Evolutionary conservation across 1,284 basidiomycete genomes (phyloP), one percentile per base, ranked within the genome.

Genomic region (Ustilago curta): DNA sequence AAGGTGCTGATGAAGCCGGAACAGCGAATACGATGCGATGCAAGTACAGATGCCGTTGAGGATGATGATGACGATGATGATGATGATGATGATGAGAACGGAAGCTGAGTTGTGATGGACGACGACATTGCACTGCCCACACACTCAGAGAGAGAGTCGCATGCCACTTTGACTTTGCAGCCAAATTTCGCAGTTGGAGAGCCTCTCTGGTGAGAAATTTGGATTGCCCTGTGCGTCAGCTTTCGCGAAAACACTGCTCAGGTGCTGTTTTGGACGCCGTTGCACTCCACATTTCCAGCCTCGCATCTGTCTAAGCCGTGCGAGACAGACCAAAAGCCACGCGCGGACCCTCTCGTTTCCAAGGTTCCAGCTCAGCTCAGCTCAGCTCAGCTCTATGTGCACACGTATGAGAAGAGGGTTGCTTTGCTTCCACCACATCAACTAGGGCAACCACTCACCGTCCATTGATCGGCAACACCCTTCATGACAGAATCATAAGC

Each of bases 281-380:
- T n/a, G 37, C 45, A 57, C 61, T 63, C 54, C 54, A 63, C 61
- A 63, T 63, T n/a, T n/a, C n/a, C 14, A 37, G 35, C 35, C 4
- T 37, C 35, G 16, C 14, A 14, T 37, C 35, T 3, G 35, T 62
- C 29, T n/a, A 18, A 25, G 39, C 27, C 63, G 63, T 59, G 57
- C 63, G 63, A 66, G 32, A 55, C n/a, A 31, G n/a, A 16, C 37
- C 37, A 55, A 25, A n/a, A 27, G 23, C 14, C 37, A 40, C 32
- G 45, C 32, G 31, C 32, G 39, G 56, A 58, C 56, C 47, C 56
- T 58, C 31, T 19, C 48, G 3, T 32, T 14, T 25, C 7, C 27
- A 40, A 60, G 4, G 51, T 62, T 62, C 60, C 60, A 62, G 45
- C 60, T 62, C 60, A 62, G 25, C n/a, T n/a, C n/a, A n/a, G n/a